Evolutionary conservation across 2,329 filamentous ascomycete genomes (phyloP).

Genomic region (Beauveria brongniartii): DNA sequence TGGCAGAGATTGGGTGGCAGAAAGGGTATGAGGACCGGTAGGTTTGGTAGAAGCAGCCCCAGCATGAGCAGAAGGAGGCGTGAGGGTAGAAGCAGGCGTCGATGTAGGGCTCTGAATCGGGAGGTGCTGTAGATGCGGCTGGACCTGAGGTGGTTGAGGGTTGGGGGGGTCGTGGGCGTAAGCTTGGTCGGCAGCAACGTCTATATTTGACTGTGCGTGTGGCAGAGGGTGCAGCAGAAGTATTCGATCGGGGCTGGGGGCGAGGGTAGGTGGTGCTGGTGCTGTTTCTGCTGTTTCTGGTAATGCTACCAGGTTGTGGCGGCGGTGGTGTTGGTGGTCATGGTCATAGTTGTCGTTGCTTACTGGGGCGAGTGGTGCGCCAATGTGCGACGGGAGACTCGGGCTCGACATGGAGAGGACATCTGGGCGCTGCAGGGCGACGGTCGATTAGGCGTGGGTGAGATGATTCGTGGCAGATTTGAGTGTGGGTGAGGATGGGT

Average conservation of each 20-base stretch:
- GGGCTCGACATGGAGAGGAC: slow-evolving; percentile 51
- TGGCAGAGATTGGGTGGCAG: background rate
- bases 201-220: background rate
- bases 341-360: slow-evolving; percentile 22
- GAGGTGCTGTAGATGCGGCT: background rate
- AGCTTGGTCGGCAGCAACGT: background rate
- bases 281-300: background rate
- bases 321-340: background rate
- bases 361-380: slow-evolving; percentile 41
- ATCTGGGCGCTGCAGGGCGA: slow-evolving; percentile 33
- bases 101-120: background rate
- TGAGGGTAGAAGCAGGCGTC: background rate
- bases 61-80: background rate
- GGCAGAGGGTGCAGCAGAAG: background rate
- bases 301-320: slow-evolving; percentile 11
- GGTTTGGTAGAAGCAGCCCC: background rate
- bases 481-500: background rate
- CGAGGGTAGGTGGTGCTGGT: background rate
- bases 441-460: slow-evolving; percentile 18
- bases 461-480: slow-evolving; percentile 16
- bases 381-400: slow-evolving; percentile 44
- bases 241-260: background rate
- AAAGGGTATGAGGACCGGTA: background rate
- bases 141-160: background rate
- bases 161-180: background rate